These are phyloP conservation scores for Leishmania gerbilli DNA, from an alignment of 208 protist genomes.

Conservation along the genomic window DNA sequence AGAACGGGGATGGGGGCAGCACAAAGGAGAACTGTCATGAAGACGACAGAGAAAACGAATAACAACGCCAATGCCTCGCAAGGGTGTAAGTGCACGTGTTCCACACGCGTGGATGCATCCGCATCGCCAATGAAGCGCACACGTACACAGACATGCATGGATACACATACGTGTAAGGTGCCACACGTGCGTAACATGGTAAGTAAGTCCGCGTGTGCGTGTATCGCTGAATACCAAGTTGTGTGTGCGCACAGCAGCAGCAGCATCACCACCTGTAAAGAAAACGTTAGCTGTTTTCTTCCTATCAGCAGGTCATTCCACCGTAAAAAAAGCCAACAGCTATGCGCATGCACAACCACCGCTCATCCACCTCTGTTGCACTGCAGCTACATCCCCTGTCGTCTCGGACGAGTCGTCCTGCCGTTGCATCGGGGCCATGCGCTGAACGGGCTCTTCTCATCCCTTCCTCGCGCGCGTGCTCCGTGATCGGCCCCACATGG, in stretches of 20 bases:
- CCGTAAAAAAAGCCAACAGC: no score
- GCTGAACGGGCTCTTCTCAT: not conserved
- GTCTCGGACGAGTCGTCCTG: not conserved
- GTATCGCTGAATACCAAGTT: not conserved
- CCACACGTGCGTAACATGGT: not conserved
- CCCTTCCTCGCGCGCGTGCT: no score
- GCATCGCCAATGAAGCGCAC: not conserved
- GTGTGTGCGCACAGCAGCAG: not conserved
- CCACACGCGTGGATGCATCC: not conserved
- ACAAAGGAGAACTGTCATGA: not conserved
- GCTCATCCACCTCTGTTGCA: no score
- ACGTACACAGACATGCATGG: conserved; percentile 9
- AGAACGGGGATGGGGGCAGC: not conserved
- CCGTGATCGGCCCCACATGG: not conserved
- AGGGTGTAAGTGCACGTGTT: no score
- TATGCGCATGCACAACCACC: no score
- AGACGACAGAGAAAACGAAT: not conserved
- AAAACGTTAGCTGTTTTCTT: not conserved
- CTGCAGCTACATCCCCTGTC: no score
- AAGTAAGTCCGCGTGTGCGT: not conserved
- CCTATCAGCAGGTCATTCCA: no score
- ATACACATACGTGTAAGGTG: not conserved
- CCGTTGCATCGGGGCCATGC: not conserved
- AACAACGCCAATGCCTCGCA: no score
- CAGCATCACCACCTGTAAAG: not conserved